These are phyloP conservation scores for Meira nashicola DNA, from an alignment of 1,284 basidiomycete species.

Conservation along the genomic window DNA sequence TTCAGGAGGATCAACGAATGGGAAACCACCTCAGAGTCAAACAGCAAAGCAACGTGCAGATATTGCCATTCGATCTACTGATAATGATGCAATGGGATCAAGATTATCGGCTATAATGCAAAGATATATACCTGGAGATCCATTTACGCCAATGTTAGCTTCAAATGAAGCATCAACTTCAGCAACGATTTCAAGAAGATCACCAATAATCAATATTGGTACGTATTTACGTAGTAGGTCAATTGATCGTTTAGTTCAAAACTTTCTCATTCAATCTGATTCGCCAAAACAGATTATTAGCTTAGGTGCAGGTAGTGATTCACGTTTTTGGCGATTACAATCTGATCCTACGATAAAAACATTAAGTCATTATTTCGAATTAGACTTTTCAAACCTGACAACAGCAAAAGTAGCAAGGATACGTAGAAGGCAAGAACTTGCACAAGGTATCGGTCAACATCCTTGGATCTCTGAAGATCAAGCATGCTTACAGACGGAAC, in stretches of 20 bases:
- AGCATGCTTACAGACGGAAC: not conserved
- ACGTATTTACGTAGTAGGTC: constrained; percentile 78
- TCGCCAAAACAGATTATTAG: constrained; percentile 72
- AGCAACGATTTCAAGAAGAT: constrained; percentile 43
- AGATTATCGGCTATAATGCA: constrained; percentile 60
- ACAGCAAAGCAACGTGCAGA: constrained; percentile 53
- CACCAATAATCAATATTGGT: constrained; percentile 88
- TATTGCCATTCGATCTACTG: constrained; percentile 66
- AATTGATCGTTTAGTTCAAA: constrained; percentile 72
- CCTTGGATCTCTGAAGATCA: not conserved
- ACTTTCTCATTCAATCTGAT: constrained; percentile 61
- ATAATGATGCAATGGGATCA: constrained; percentile 69
- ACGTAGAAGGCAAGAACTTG: constrained; percentile 54
- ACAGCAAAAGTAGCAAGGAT: constrained; percentile 77
- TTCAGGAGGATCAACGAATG: no score
- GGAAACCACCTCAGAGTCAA: no score
- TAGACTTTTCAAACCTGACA: constrained; percentile 84
- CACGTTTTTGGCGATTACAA: constrained; percentile 79
- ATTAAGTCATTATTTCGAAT: constrained; percentile 67
- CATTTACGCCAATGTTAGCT: constrained; percentile 24
- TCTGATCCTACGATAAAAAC: constrained; percentile 52
- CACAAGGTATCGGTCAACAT: no score
- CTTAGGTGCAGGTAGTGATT: constrained; percentile 86
- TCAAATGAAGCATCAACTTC: not conserved
- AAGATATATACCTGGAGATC: constrained; percentile 23